Conservation (phyloP, 148 eudicot genomes). For the Fallopia convolvulus region DNA sequence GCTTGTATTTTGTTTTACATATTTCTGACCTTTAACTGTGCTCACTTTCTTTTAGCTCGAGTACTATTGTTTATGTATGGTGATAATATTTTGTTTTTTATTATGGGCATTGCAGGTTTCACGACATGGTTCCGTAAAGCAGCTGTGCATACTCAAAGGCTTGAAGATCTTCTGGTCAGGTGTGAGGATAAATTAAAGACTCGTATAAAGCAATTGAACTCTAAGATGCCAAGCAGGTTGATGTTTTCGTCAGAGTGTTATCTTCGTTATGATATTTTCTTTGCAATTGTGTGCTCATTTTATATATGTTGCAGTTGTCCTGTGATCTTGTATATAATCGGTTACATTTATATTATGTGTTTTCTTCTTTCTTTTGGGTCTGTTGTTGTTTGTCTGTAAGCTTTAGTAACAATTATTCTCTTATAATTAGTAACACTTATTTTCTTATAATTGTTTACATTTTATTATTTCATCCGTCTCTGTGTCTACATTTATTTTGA, state of each 20-base stretch:
- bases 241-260: neutral
- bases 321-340: slow-evolving; percentile 92
- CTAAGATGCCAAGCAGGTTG: slow-evolving; percentile 98
- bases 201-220: slow-evolving; percentile 95
- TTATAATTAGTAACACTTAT: too few species aligned
- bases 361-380: too few species aligned
- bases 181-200: slow-evolving; percentile 99
- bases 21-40: neutral
- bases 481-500: too few species aligned
- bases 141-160: slow-evolving; percentile 95
- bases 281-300: neutral
- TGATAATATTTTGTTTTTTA: slow-evolving; percentile 13
- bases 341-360: too few species aligned
- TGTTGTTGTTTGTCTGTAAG: too few species aligned
- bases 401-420: too few species aligned
- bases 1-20: neutral
- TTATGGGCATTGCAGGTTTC: slow-evolving; percentile 35
- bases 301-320: slow-evolving; percentile 50
- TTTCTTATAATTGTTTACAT: too few species aligned
- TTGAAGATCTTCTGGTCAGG: slow-evolving; percentile 84
- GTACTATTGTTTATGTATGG: neutral
- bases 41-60: neutral
- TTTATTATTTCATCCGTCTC: too few species aligned
- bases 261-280: neutral
- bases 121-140: slow-evolving; percentile 99